Evolutionary conservation across 176 grass and related monocot species (phyloP), one percentile per base, ranked within the genome.

Genomic region (Puccinellia tenuiflora): DNA sequence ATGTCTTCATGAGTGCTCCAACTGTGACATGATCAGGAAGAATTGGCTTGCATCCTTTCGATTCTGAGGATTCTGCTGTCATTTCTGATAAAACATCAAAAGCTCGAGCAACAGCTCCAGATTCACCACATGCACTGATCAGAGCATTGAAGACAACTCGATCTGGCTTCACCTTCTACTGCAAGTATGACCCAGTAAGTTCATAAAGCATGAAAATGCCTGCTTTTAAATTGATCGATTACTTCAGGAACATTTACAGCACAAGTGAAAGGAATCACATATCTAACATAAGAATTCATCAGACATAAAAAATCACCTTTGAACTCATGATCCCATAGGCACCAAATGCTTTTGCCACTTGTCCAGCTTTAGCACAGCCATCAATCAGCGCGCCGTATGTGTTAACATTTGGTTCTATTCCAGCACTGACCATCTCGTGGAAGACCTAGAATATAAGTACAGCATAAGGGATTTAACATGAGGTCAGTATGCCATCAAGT

Each of bases 141-240:
- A 98, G 88, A 88, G 96, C 92, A 90, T 98, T 98, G 89, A 95
- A 98, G 83, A 98, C 84, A 88, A 93, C 96, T 89, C 96, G 79
- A 93, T 98, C 96, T 85, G 96, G 96, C 88, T 98, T 94, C 88
- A 98, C 92, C 86, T 93, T 98, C 96, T 98, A 98, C 92, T 93
- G 92, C 85, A 95, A 86, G 82, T 30, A 98, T 35, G 48, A 83
- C 38, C 79, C 82, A 86, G 86, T 92, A 98, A 93, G 90, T 78
- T 71, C 31, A 79, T 83, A 53, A 85, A 81, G 81, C 59, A 56
- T 25, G 59, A 81, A 84, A 68, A 76, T 50, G 21, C 76, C 21
- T 48, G 60, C 22, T 65, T 60, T 69, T 59, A 50, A 45, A 68
- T 42, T 75, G 26, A 31, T 75, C 62, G 28, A 51, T 56, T 78